phyloP scores from a whole-genome alignment of 495 filamentous ascomycete species.

The Xylaria telfairii region DNA sequence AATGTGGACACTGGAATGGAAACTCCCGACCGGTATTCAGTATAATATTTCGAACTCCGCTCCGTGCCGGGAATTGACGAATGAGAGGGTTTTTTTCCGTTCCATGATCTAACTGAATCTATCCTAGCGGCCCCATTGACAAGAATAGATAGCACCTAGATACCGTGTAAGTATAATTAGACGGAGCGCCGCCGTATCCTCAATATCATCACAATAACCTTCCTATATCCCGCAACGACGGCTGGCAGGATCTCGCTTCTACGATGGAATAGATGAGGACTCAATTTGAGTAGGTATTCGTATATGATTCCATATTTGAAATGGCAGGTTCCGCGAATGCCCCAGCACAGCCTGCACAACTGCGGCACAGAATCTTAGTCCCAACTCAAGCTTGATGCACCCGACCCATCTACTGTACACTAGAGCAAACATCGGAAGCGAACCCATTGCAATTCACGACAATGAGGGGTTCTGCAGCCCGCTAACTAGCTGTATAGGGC shows the following conservation, averaged over 20 bases:
- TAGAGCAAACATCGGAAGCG: background rate
- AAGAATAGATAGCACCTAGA: constrained; percentile 1
- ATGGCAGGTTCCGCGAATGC: background rate
- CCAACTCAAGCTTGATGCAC: background rate
- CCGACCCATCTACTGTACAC: background rate
- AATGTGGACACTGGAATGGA: background rate
- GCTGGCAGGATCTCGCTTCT: constrained; percentile 6
- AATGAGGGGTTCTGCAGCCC: background rate
- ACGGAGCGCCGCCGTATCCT: background rate
- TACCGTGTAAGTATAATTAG: background rate
- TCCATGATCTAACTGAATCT: background rate
- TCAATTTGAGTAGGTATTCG: background rate
- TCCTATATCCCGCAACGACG: background rate
- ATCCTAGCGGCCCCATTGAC: background rate
- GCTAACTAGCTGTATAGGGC: background rate
- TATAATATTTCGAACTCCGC: background rate
- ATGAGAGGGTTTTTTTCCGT: background rate
- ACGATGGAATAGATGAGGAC: background rate
- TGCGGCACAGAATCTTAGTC: constrained; percentile 7
- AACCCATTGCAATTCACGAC: background rate
- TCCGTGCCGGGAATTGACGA: background rate
- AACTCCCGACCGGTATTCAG: background rate
- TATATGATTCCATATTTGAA: constrained; percentile 1
- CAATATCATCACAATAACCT: background rate
- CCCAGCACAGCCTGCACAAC: background rate